Evolutionary conservation across 257 asterid genomes (phyloP).

Genomic region (Jasminum sambac): DNA sequence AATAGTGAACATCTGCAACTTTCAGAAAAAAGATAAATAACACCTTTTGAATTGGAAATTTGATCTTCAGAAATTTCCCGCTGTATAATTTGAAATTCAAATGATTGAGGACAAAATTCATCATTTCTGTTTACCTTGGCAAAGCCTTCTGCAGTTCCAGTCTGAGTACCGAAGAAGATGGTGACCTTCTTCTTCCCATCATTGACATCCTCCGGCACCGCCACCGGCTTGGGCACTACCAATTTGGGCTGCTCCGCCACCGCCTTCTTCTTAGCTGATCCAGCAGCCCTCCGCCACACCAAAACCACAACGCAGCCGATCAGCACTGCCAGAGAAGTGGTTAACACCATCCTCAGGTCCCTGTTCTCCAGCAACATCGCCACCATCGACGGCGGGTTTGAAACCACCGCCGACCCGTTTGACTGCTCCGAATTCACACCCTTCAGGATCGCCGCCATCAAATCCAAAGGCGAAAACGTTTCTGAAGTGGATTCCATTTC

Average conservation of each 20-base stretch:
- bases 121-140: constrained; percentile 64
- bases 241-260: constrained; percentile 50
- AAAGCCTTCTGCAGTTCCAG: constrained; percentile 98
- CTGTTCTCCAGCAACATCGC: constrained; percentile 74
- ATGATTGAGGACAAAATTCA: constrained; percentile 7
- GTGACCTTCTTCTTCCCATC: constrained; percentile 80
- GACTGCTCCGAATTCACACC: constrained; percentile 63
- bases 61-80: neutral
- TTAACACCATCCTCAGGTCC: constrained; percentile 66
- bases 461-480: constrained; percentile 79
- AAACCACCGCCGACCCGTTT: constrained; percentile 53
- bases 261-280: constrained; percentile 55
- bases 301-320: constrained; percentile 61
- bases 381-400: constrained; percentile 45
- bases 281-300: constrained; percentile 66
- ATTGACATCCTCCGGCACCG: constrained; percentile 66
- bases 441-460: constrained; percentile 73
- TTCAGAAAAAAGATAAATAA: neutral
- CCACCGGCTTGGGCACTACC: constrained; percentile 41
- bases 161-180: constrained; percentile 90
- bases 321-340: constrained; percentile 80
- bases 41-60: too few relatives aligned
- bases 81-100: neutral
- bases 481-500: constrained; percentile 60
- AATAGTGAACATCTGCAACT: neutral